Conservation (phyloP, 768 basidiomycete genomes). For the Russula ochroleuca region DNA sequence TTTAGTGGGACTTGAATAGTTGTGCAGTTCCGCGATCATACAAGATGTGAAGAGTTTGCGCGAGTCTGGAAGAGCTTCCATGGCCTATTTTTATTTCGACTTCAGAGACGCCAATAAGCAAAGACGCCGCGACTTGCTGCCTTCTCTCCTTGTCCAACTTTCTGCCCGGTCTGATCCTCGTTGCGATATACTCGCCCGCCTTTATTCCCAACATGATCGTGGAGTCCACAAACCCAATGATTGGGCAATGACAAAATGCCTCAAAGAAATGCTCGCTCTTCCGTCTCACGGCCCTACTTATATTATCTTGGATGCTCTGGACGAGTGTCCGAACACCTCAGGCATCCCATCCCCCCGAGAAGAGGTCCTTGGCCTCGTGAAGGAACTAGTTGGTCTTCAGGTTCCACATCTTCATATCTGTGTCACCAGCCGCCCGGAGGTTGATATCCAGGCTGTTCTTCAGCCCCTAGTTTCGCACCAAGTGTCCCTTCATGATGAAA, state of each 20-base stretch:
- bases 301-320: background rate
- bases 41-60: background rate
- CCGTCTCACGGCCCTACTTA: background rate
- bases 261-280: background rate
- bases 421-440: background rate
- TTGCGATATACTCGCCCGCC: background rate
- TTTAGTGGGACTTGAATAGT: background rate
- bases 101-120: background rate
- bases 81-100: background rate
- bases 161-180: background rate
- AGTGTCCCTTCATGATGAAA: background rate
- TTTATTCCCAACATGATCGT: background rate
- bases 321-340: background rate
- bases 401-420: constrained; percentile 1
- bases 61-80: background rate
- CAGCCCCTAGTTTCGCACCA: background rate
- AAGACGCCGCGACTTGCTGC: background rate
- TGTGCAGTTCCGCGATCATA: background rate
- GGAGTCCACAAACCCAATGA: background rate
- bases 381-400: background rate
- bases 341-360: background rate
- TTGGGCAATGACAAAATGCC: background rate
- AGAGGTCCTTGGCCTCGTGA: background rate
- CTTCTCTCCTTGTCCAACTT: constrained; percentile 1
- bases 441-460: background rate